Percentiles rank a stretch among this genome's conserved stretches.
These are phyloP conservation scores for Helichrysum umbraculigerum DNA, from an alignment of 129 eudicot genomes.

Conservation along the genomic window DNA sequence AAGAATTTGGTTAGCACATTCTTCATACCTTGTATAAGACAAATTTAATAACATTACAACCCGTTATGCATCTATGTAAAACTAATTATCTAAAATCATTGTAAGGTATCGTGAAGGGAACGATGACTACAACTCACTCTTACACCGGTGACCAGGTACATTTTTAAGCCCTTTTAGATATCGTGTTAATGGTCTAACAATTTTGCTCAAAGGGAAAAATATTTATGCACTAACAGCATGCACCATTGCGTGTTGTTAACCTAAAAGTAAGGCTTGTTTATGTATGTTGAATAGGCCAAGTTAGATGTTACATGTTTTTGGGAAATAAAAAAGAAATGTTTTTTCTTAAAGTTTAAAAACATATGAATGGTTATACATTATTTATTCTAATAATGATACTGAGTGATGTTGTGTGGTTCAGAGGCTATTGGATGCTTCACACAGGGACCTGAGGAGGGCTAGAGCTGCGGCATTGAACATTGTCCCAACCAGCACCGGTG, in stretches of 20 bases:
- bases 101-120: constrained; percentile 89
- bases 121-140: constrained; percentile 99
- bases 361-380: background rate
- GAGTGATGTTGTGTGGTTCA: constrained; percentile 25
- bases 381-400: background rate
- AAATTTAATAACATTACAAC: background rate
- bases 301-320: background rate
- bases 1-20: constrained; percentile 66
- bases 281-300: background rate
- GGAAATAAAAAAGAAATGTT: background rate
- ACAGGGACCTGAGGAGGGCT: constrained; percentile 95
- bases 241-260: background rate
- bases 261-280: background rate
- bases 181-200: no score
- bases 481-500: constrained; percentile 96
- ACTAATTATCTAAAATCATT: background rate
- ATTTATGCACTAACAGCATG: background rate
- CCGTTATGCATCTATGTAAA: background rate
- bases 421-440: constrained; percentile 96
- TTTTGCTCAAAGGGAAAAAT: background rate
- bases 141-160: constrained; percentile 97
- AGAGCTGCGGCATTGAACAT: constrained; percentile 97
- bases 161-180: background rate
- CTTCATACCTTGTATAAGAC: background rate
- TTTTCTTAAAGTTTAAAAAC: background rate